Conservation (phyloP, 192 early-diverging fungal species). For the Spinellus fusiger region DNA sequence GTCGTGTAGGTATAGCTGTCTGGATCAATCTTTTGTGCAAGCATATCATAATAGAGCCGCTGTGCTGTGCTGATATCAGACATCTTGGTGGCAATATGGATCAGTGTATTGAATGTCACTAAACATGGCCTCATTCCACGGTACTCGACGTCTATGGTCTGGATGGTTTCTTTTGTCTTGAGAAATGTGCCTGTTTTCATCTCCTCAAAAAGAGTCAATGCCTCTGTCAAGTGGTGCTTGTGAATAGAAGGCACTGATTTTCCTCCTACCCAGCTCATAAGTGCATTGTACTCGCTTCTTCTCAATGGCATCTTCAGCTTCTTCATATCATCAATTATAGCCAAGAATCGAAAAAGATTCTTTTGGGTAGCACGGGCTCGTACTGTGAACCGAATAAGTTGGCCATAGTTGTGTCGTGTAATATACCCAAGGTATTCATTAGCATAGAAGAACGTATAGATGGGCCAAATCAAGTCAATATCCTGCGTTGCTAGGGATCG, state of each 20-base stretch:
- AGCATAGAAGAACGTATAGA: conserved; percentile 19
- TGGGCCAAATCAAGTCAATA: conserved; percentile 27
- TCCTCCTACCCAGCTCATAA: conserved; percentile 31
- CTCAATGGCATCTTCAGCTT: conserved; percentile 9
- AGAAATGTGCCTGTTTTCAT: conserved; percentile 20
- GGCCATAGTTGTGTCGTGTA: conserved; percentile 18
- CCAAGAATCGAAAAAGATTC: conserved; percentile 24
- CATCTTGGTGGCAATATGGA: conserved; percentile 19
- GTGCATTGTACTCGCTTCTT: conserved; percentile 23
- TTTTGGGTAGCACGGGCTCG: conserved; percentile 12
- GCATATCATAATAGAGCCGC: conserved; percentile 31
- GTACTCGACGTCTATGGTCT: too few species aligned
- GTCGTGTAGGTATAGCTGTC: conserved; percentile 27
- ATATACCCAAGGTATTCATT: conserved; percentile 5
- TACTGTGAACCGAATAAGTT: conserved; percentile 15
- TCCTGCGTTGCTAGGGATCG: conserved; percentile 23
- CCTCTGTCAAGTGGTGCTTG: conserved; percentile 23
- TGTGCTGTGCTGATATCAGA: conserved; percentile 29
- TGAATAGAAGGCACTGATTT: conserved; percentile 14
- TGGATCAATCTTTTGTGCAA: conserved; percentile 14
- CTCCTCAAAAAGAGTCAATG: conserved; percentile 21
- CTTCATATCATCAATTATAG: conserved; percentile 27
- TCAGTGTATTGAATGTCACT: conserved; percentile 28
- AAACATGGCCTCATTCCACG: conserved; percentile 13
- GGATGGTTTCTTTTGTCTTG: not conserved